Conservation (phyloP, 2,329 filamentous ascomycete species). For the Exophiala calicioides region DNA sequence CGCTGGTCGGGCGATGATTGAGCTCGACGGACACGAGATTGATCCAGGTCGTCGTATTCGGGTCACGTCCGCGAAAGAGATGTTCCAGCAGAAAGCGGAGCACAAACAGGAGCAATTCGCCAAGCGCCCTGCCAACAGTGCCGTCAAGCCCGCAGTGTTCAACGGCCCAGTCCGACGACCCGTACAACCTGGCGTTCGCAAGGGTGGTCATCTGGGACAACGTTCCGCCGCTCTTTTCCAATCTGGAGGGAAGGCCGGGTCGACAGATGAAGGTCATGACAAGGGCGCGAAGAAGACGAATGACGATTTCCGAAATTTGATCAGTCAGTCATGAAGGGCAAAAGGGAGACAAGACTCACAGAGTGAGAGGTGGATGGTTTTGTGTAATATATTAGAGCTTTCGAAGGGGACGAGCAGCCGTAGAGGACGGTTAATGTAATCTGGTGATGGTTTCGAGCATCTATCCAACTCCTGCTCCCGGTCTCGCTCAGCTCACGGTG, state of each 20-base stretch:
- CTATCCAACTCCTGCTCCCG: no score
- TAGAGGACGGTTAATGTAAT: no score
- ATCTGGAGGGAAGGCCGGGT: conserved; percentile 20
- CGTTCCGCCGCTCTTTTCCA: conserved; percentile 13
- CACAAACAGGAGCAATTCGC: conserved; percentile 43
- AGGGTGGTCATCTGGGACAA: conserved; percentile 27
- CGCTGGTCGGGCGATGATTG: conserved; percentile 62
- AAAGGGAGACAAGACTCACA: no score
- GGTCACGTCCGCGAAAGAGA: conserved; percentile 55
- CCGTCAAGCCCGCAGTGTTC: conserved; percentile 31
- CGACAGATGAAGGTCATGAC: neutral
- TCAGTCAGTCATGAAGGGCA: no score
- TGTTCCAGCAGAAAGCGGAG: conserved; percentile 47
- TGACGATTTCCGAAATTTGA: conserved; percentile 53
- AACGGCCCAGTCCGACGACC: conserved; percentile 47
- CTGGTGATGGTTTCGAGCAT: no score
- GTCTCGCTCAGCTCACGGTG: no score
- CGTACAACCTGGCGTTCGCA: conserved; percentile 42
- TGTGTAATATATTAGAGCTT: no score
- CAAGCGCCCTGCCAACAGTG: conserved; percentile 43
- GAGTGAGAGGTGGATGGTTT: no score
- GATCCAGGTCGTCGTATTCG: conserved; percentile 43
- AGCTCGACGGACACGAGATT: conserved; percentile 51
- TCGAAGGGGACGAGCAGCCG: no score
- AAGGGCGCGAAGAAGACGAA: conserved; percentile 51